Conservation (phyloP, 331 rosid genomes). For the Dryas integrifolia region DNA sequence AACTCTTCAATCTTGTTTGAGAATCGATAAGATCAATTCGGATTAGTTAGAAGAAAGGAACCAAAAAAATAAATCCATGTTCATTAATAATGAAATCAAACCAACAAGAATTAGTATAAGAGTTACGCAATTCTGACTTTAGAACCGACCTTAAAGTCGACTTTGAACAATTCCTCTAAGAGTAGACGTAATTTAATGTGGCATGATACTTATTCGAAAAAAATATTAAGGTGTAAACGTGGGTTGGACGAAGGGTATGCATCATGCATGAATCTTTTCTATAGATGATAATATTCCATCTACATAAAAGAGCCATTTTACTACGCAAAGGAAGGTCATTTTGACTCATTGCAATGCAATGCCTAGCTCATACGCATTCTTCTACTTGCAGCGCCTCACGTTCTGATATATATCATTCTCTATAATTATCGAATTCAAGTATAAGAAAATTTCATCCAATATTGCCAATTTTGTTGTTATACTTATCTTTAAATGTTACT, state of each 20-base stretch:
- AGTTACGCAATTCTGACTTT: not conserved
- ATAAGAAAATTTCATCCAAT: not conserved
- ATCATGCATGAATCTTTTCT: not conserved
- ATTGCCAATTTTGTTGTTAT: too few relatives aligned
- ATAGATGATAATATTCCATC: too few relatives aligned
- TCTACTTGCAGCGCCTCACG: not conserved
- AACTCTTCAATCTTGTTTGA: too few relatives aligned
- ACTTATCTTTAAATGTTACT: too few relatives aligned
- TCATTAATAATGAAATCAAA: too few relatives aligned
- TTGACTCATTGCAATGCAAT: not conserved
- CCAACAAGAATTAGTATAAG: too few relatives aligned
- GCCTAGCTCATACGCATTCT: not conserved
- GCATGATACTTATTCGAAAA: not conserved
- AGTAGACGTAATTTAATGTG: not conserved
- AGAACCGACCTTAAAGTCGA: not conserved
- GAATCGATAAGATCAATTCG: too few relatives aligned
- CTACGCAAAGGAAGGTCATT: slow-evolving; percentile 12
- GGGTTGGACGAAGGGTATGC: slow-evolving; percentile 10
- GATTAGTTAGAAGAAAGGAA: too few relatives aligned
- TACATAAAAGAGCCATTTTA: not conserved
- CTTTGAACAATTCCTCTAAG: not conserved
- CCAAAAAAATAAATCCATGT: too few relatives aligned
- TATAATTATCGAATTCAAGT: not conserved
- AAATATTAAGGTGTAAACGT: not conserved
- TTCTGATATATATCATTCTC: not conserved